Base-by-base conservation (phyloP, 1,139 yeast genomes). In the Geotrichum histeridarum region DNA sequence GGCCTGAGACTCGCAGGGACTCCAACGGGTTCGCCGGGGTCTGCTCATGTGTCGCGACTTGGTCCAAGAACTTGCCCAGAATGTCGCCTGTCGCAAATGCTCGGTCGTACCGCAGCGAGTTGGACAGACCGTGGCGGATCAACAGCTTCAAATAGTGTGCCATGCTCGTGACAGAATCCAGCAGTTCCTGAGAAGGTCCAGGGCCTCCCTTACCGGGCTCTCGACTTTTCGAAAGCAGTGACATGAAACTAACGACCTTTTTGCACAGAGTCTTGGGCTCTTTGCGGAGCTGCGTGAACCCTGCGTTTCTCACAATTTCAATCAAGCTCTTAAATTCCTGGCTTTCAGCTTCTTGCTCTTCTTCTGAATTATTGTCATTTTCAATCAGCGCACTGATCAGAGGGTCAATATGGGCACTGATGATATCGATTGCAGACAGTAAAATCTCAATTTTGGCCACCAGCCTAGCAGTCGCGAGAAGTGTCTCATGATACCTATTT, bases 91-190 rank as follows among this genome's bases (percentile, higher is more conserved):
- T 77, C 27, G 80, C 81, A 18, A 79, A 43, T 3, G 47, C 37
- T 9, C 47, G 27, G 31, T 33, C 37, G 14, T 33, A 32, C 27
- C 11, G 31, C 9, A 43, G 22, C 2, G 47, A 43, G 47, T 33
- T 32, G 30, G 47, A 17, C 38, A 43, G 14, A 8, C 47, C 47
- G 32, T 33, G 38, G 27, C 47, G 76, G 15, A 93, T 86, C 39
- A 93, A 75, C 11, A 93, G 76, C 68, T 94, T 93, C 64, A 93
- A 76, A 68, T 90, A 91, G 69, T 94, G 99, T 0, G 99, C 98
- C 64, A 94, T 76, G 0, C 95, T 91, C 1, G 97, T 90, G 11
- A 91, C 93, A 6, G 91, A 82, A 0, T 94, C 83, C 60, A 93
- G 76, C 48, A 93, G 66, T 46, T 85, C 87, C 17, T 89, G 90